Base-by-base conservation (phyloP, 495 filamentous ascomycete genomes). In the Haplographium delicatum region DNA sequence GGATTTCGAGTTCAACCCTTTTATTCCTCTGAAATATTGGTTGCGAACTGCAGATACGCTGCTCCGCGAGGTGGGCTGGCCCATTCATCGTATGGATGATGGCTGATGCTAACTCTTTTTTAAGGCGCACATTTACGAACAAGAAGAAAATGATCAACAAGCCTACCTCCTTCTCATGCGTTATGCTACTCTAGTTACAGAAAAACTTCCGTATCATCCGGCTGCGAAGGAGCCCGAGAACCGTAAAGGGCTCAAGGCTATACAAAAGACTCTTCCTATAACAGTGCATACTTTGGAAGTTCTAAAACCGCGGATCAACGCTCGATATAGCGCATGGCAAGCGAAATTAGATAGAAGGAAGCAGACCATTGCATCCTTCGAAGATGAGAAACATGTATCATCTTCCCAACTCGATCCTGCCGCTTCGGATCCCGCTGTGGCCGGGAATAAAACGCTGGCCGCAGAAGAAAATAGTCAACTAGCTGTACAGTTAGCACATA, bases 161-260 rank as follows among this genome's bases (percentile, higher is more conserved):
- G 84, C 91, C 1, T 98, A 93, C 68, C 71, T 96, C 19, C 72
- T 96, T 15, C 75, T 95, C 7, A 84, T 90, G 53, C 82, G 93
- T 62, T 88, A 91, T 67, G 84, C 86, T 9, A 75, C 78, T 40
- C 76, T 96, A 5, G 73, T 87, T 3, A 68, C 84, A 24, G 70
- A 82, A 2, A 70, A 79, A 33, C 71, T 89, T 11, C 68, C 72
- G 0, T 68, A 60, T 1, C 86, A 89, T 58, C 84, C 85, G 1
- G 69, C 78, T 28, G 68, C 70, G 13, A 73, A 69, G 31, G 65
- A 73, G 13, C 70, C 68, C 4, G 65, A 72, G 35, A 75, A 79
- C 47, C 23, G 53, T 22, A 4, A 15, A 28, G 47, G 47, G 20
- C 10, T 60, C 27, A 62, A 46, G 34, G 45, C 45, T n/a, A 44